Conservation (phyloP, 2,329 filamentous ascomycete species). For the Fusarium pseudonygamai region DNA sequence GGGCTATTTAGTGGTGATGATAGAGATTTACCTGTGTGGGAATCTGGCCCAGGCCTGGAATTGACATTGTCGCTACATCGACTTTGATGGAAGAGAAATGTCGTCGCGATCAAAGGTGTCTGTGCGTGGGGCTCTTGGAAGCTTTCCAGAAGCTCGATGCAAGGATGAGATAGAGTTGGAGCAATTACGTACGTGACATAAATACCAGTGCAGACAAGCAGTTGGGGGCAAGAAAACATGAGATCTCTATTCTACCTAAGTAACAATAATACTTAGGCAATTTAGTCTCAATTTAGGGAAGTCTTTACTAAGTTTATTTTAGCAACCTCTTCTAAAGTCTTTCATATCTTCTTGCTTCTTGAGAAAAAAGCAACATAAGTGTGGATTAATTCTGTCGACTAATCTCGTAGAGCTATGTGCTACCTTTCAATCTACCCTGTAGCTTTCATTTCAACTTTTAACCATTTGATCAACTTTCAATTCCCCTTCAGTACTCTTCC, state of each 20-base stretch:
- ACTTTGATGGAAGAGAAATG: conserved; percentile 27
- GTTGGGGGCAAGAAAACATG: no score
- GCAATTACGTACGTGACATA: neutral
- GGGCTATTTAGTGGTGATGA: neutral
- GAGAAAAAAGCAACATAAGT: rapidly evolving
- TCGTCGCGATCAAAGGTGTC: conserved; percentile 25
- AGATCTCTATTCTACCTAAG: no score
- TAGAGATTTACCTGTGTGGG: conserved; percentile 62
- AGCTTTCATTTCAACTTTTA: neutral
- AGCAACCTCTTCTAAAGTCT: no score
- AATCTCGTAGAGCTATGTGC: neutral
- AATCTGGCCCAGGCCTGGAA: conserved; percentile 77
- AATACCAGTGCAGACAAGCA: no score
- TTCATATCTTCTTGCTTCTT: no score
- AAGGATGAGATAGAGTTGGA: conserved; percentile 9
- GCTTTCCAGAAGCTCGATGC: conserved; percentile 42
- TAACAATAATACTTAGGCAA: no score
- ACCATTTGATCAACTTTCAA: neutral
- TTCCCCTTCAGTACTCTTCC: conserved; percentile 24
- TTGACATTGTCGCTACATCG: conserved; percentile 68
- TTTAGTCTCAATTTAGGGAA: no score
- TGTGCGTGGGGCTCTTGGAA: conserved; percentile 41
- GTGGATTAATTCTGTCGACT: conserved; percentile 5
- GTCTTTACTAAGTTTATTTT: no score
- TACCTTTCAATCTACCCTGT: conserved; percentile 6